A percentile compares a stretch with the other conserved stretches of the same genome.
These are phyloP conservation scores for Narthecium ossifragum DNA, from an alignment of 106 monocot genomes.

Conservation along the genomic window DNA sequence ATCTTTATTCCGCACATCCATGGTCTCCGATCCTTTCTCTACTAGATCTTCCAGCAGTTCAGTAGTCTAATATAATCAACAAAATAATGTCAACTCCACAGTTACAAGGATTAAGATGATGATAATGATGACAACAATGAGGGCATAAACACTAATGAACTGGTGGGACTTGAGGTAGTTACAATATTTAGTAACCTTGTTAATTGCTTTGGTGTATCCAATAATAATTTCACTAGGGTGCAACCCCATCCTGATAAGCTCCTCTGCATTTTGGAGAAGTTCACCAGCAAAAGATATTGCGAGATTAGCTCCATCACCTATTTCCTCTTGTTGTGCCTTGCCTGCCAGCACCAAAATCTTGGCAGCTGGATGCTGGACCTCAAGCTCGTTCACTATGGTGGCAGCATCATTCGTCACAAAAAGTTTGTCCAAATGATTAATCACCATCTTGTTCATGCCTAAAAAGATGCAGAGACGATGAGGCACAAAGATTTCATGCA, in stretches of 20 bases:
- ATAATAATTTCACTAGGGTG: constrained; percentile 98
- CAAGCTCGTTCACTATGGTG: constrained; percentile 93
- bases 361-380: constrained; percentile 97
- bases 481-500: neutral
- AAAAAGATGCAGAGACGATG: neutral
- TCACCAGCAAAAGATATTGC: constrained; percentile 94
- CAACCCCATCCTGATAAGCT: constrained; percentile 89
- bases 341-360: constrained; percentile 87
- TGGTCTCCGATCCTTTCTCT: constrained; percentile 86
- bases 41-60: constrained; percentile 69
- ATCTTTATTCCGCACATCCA: constrained; percentile 89
- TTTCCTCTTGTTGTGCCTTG: constrained; percentile 96
- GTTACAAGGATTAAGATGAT: neutral
- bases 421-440: constrained; percentile 95
- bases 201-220: constrained; percentile 80
- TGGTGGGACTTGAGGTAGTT: too few relatives aligned
- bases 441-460: constrained; percentile 99
- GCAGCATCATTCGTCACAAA: constrained; percentile 98
- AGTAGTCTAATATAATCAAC: constrained; percentile 29
- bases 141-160: too few relatives aligned
- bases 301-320: constrained; percentile 92
- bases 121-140: neutral
- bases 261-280: constrained; percentile 79
- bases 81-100: neutral
- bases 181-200: constrained; percentile 62